Evolutionary conservation across 2,329 filamentous ascomycete genomes (phyloP).

Genomic region (Phyllosticta ampelicida): DNA sequence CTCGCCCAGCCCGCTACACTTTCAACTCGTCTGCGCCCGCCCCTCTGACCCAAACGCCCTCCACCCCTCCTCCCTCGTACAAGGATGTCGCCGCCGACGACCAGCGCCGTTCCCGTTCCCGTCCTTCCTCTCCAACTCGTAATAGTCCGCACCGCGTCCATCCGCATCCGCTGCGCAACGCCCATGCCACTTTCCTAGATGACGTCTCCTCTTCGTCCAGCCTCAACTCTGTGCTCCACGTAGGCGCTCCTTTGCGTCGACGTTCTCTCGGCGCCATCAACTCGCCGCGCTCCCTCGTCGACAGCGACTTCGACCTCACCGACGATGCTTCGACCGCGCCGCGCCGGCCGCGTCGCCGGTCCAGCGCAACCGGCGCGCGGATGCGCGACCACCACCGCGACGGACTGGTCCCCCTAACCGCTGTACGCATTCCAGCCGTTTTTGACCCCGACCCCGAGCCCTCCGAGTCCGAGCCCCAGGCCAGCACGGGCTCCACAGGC

Average conservation of each 20-base stretch:
- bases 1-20: slow-evolving; percentile 2
- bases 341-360: not conserved
- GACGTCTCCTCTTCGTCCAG: not conserved
- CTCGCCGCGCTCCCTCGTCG: not conserved
- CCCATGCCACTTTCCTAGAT: not conserved
- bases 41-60: slow-evolving; percentile 11
- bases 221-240: not conserved
- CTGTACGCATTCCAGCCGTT: not conserved
- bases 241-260: not conserved
- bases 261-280: not conserved
- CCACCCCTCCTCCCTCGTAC: slow-evolving; percentile 6
- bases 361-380: not conserved
- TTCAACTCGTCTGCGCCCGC: slow-evolving; percentile 9
- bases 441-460: not conserved
- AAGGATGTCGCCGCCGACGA: slow-evolving; percentile 4
- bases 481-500: not conserved
- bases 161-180: not conserved
- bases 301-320: not conserved
- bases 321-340: not conserved
- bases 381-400: not conserved
- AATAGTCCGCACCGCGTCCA: not conserved
- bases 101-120: not conserved
- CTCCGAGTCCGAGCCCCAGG: not conserved
- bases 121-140: not conserved
- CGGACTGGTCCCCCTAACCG: not conserved